Evolutionary conservation across 1,284 basidiomycete species (phyloP), one percentile per base, ranked within the genome.

Genomic region (Trichosporon coremiiforme): DNA sequence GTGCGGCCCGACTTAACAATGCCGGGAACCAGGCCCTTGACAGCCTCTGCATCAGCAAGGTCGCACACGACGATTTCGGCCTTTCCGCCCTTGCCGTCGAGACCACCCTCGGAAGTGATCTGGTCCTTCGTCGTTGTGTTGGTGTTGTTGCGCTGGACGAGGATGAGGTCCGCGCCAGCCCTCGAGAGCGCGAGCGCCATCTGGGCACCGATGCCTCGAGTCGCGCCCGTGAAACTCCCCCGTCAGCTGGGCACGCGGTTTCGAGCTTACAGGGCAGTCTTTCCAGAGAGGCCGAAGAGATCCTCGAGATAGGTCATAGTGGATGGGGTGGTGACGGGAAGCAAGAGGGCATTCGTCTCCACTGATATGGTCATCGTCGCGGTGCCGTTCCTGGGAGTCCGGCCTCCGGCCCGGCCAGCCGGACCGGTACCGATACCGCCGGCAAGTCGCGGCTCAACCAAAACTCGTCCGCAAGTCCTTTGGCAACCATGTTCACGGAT

Each of bases 81-180:
- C 17, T 65, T 55, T 15, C 69, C 65, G n/a, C 55, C 22, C 31
- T 66, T 41, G 55, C 68, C 68, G 13, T 63, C 38, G 9, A 38
- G 17, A 6, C 87, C 81, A 85, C 64, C 79, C 80, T 67, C 79
- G 75, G 53, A 86, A 86, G 65, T 85, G 60, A 92, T 88, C 60
- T 86, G 78, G 69, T 89, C 85, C 73, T 85, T 84, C 29, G 90
- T 91, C 38, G 85, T 80, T 64, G 86, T 86, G 80, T 90, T 89
- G 55, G 87, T 75, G 36, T 84, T 72, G 73, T 82, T 81, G 71
- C 92, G 88, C 76, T 91, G 89, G 67, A 92, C 88, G 73, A 96
- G 88, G 79, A 92, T 90, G 76, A 97, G 85, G 70, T 89, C 86
- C 38, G 94, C 94, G 33, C 95, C 95, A 12, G 86, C 85, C 76